Evolutionary conservation across 495 filamentous ascomycete genomes (phyloP), one percentile per base, ranked within the genome.

Genomic region (Penicillium chermesinum): DNA sequence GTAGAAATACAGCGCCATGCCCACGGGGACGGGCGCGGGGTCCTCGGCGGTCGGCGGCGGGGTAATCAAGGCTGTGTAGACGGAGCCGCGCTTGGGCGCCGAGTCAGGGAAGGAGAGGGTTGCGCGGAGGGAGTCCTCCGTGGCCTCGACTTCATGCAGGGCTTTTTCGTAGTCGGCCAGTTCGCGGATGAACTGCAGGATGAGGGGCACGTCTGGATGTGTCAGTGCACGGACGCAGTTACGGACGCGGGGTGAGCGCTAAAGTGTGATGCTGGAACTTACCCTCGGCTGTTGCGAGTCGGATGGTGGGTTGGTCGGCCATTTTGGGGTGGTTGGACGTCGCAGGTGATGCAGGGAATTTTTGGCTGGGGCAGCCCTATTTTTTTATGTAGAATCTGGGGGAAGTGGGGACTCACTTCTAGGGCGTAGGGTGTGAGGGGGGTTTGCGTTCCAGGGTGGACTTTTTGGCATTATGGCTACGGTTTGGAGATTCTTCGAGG

Each of bases 81-180:
- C 66, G 30, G 67, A 55, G 46, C 67, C 69, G 25, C 63, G 67
- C 47, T 63, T 67, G 13, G 51, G 68, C 30, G 68, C 52, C 37
- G 64, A 57, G 42, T 62, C 59, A 42, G 80, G 79, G 66, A 93
- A 90, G 35, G 88, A 87, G 63, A 98, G 85, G 34, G 89, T 96
- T 14, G 71, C 65, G 12, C 78, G 70, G 35, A 98, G 87, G 20
- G 79, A 79, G 15, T 75, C 71, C 34, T 85, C 77, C 49, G 89
- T 97, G 7, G 93, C 91, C 54, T 86, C 74, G 50, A 95, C 90
- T 47, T 79, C 72, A 59, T 85, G 71, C 14, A 83, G 73, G 53
- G 70, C 71, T 32, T 72, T 84, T 67, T 96, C 89, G 70, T 95
- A 96, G 57, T 82, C 78, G 52, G 93, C 91, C 4, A 97, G 82